These are phyloP conservation scores for Whalleya microplaca DNA, from an alignment of 2,329 filamentous ascomycete genomes.

Conservation along the genomic window DNA sequence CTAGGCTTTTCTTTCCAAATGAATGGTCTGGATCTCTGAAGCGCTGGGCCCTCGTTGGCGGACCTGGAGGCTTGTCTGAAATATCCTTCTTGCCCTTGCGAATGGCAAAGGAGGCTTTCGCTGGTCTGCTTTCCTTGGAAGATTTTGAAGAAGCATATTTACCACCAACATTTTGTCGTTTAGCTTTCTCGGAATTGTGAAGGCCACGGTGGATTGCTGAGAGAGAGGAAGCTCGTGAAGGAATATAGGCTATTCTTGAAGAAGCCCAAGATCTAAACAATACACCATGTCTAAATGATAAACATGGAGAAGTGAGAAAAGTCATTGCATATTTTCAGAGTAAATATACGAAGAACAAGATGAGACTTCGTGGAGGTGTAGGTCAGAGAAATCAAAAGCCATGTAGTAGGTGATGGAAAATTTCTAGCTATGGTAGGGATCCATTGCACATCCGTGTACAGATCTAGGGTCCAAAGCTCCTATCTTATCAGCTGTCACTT, in stretches of 20 bases:
- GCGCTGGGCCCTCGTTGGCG: constrained; percentile 52
- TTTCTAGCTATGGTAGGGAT: background rate
- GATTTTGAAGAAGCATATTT: constrained; percentile 34
- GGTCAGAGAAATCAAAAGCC: background rate
- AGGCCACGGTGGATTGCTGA: constrained; percentile 73
- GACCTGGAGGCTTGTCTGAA: constrained; percentile 44
- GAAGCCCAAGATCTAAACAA: constrained; percentile 17
- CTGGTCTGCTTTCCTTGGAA: constrained; percentile 27
- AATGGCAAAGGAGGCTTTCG: constrained; percentile 39
- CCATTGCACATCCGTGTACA: background rate
- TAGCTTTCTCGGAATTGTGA: constrained; percentile 45
- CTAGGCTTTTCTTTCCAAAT: constrained; percentile 60
- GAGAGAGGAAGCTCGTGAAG: constrained; percentile 56
- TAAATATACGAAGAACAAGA: constrained; percentile 3
- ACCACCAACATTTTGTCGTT: constrained; percentile 39
- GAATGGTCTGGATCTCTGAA: constrained; percentile 53
- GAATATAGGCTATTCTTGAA: constrained; percentile 13
- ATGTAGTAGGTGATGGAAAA: background rate
- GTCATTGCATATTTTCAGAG: constrained; percentile 34
- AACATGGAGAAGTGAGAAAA: constrained; percentile 31
- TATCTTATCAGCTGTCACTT: background rate
- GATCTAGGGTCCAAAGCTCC: background rate
- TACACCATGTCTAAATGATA: constrained; percentile 33
- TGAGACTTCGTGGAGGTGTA: constrained; percentile 2
- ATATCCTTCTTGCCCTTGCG: constrained; percentile 58